Evolutionary conservation across 257 asterid genomes (phyloP), one percentile per base, ranked within the genome.

Genomic region (Agastache rugosa): DNA sequence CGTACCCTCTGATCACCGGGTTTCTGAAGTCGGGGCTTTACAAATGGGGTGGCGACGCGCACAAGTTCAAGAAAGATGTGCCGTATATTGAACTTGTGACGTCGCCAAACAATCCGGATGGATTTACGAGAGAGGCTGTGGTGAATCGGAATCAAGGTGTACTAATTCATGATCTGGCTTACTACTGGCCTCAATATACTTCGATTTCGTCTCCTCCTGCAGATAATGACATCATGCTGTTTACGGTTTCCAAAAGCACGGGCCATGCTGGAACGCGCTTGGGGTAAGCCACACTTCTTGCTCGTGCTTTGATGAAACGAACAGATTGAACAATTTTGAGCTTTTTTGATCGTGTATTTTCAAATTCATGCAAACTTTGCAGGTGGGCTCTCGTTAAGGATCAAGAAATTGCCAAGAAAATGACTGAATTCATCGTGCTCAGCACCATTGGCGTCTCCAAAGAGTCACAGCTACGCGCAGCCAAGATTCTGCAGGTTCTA

Each of bases 341-440:
- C 37, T 5, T 31, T 2, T 39, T 8, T 39, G 44, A 39, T 39
- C 12, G 11, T 10, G 44, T 39, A 39, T 2, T 39, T 39, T 2
- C 59, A 6, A 8, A 51, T 17, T 55, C 20, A 23, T 16, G 23
- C 20, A 42, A 48, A 55, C 50, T 25, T 73, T 77, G 78, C 87
- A 94, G 98, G 10, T 94, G 99, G 99, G 99, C 99, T 31, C 86
- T 94, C 2, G 93, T 94, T 16, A 94, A 90, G 72, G 93, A 94
- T 68, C 53, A 71, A 67, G 95, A 86, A 37, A 83, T 89, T 6
- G 98, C 98, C 4, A 85, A 72, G 87, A 90, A 79, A 76, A 91
- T 93, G 97, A 88, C 90, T 0, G 93, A 93, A 5, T 93, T 67
- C 74, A 85, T 94, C 41, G 92, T 90, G 82, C 67, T 94, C 1